Evolutionary conservation across 2,329 filamentous ascomycete genomes (phyloP), one percentile per base, ranked within the genome.

Genomic region (Monilinia polystroma): DNA sequence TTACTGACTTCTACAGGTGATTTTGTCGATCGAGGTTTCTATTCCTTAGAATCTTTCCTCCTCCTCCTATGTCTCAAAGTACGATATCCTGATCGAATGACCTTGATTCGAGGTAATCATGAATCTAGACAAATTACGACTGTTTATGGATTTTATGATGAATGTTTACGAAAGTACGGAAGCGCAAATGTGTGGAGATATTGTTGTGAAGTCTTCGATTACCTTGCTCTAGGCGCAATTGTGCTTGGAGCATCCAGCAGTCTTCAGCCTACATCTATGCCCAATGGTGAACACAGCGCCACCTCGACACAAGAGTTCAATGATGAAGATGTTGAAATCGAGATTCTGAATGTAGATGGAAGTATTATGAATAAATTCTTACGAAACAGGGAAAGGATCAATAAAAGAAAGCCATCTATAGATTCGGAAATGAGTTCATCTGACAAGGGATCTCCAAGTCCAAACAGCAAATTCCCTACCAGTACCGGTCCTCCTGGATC

Each of bases 201-300:
- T 77, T 99, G 93, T 81, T 97, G 93, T 80, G 95, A 99, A 75
- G 91, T 98, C 4, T 99, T 99, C 77, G 94, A 99, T 80, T 98
- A 97, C 78, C 87, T 99, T 95, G 94, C 95, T 72, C 87, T 99
- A 70, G 97, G 94, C 71, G 95, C 95, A 72, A 88, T 99, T 75
- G 97, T 99, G 8, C 86, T 97, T n/a, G 95, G 95, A 71, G 93
- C 95, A 80, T 83, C 91, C 78, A 81, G 89, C 83, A 78, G 84
- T 71, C 78, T 90, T 72, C 78, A 79, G 78, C 79, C 67, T 78
- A 83, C 69, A 71, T 76, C 64, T 72, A 79, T 69, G 72, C 83
- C 26, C 75, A 81, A 16, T 70, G 68, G 72, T n/a, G 62, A 69
- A 63, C 79, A 77, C 3, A 82, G 81, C 54, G 76, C 80, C 23